Base-by-base conservation (phyloP, 1,284 basidiomycete species). In the Rhodotorula sp. region DNA sequence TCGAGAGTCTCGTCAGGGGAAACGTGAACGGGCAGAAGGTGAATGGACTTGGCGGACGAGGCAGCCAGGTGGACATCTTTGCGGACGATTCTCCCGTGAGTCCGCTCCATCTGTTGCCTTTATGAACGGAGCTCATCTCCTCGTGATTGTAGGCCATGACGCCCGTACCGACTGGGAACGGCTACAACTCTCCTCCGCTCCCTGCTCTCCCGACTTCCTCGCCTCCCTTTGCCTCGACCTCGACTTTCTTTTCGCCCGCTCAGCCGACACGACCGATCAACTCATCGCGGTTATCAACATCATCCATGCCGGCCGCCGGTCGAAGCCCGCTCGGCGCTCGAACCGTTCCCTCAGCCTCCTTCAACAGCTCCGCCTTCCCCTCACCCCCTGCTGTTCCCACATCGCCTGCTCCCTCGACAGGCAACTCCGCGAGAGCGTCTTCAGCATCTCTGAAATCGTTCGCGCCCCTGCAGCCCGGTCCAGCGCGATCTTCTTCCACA, bases 181-280 rank as follows among this genome's bases (percentile, higher is more conserved):
- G 19, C 24, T 61, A 71, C 57, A 58, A 62, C 1, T 59, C 69
- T 0, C 69, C 69, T 2, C 58, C 58, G 8, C 56, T 61, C 1
- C 70, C 62, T 3, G 54, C 68, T 87, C 3, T 92, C 88, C 90
- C 89, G 86, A 15, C 89, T 84, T 34, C 82, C 83, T 15, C 79
- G 2, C 66, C 75, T 30, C 63, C 65, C 27, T 57, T 65, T 54
- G 22, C 54, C 20, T 51, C 80, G 64, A 77, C 77, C 30, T 63
- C 76, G n/a, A 67, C 75, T 22, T 74, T 76, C 39, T 10, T 36
- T 36, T 17, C 64, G 6, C n/a, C 53, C 48, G 22, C 62, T 22
- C 56, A 51, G 5, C 62, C 56, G 34, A 20, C 39, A 2, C 48
- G 36, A 20, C 49, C 51, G 13, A 13, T 49, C 11, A 17, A 6